Conservation (phyloP, 2,329 filamentous ascomycete genomes). For the Graphilbum fragrans region DNA sequence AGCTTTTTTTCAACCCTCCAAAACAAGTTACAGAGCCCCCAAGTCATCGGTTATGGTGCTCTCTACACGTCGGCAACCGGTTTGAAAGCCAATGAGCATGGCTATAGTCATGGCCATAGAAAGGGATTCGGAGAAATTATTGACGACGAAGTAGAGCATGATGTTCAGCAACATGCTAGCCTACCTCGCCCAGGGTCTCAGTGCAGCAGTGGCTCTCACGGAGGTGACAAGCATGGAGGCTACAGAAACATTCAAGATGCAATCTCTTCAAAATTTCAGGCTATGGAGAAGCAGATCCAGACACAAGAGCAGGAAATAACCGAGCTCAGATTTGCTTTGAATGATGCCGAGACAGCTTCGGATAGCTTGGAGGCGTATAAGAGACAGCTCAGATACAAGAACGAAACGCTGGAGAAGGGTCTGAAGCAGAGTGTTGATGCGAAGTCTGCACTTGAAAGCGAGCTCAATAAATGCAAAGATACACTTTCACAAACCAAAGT, state of each 20-base stretch:
- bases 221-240: not conserved
- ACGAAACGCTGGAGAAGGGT: slow-evolving; percentile 13
- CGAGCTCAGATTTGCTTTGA: slow-evolving; percentile 6
- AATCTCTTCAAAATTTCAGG: slow-evolving; percentile 5
- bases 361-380: slow-evolving; percentile 7
- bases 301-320: slow-evolving; percentile 5
- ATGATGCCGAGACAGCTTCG: slow-evolving; percentile 3
- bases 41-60: no score
- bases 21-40: not conserved
- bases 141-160: not conserved
- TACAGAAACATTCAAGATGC: slow-evolving; percentile 5
- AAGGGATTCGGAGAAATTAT: not conserved
- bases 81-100: no score
- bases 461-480: slow-evolving; percentile 22
- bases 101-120: not conserved
- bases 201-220: not conserved
- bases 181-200: not conserved
- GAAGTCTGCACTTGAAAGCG: slow-evolving; percentile 18
- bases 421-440: slow-evolving; percentile 16
- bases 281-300: slow-evolving; percentile 3
- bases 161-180: not conserved
- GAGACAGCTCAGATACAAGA: slow-evolving; percentile 5
- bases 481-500: slow-evolving; percentile 31
- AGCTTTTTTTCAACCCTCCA: not conserved
- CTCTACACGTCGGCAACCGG: no score